Evolutionary conservation across 2,329 filamentous ascomycete genomes (phyloP).

Genomic region (Beauveria brongniartii): DNA sequence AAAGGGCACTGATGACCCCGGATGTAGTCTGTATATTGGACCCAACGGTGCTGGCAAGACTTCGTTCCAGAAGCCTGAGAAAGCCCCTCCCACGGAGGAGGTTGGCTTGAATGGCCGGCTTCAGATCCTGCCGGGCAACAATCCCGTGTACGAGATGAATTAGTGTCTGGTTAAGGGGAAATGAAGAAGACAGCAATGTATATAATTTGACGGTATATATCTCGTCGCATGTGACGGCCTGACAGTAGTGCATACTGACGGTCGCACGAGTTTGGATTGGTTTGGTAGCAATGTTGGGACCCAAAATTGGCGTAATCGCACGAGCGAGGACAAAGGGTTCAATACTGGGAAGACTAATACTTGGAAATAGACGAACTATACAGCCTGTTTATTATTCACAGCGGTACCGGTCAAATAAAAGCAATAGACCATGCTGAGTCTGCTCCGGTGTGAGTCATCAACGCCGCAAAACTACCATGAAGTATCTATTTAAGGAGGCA

Average conservation of each 20-base stretch:
- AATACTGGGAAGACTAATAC: neutral
- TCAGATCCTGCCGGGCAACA: constrained; percentile 19
- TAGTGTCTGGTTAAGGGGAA: no score
- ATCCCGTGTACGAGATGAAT: constrained; percentile 14
- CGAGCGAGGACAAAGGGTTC: neutral
- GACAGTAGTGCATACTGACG: no score
- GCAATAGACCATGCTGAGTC: neutral
- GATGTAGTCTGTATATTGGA: constrained; percentile 20
- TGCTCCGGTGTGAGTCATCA: neutral
- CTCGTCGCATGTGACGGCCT: neutral
- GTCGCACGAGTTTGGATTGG: no score
- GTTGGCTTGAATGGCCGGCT: constrained; percentile 19
- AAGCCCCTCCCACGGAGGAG: constrained; percentile 17
- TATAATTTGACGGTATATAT: neutral
- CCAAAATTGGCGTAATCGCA: neutral
- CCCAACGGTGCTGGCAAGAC: constrained; percentile 17
- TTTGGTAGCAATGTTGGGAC: no score
- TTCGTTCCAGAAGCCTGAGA: constrained; percentile 13
- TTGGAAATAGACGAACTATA: neutral
- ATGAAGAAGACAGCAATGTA: neutral
- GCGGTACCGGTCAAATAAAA: neutral
- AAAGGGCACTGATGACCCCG: constrained; percentile 15
- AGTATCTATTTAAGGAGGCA: neutral
- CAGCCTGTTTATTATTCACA: neutral
- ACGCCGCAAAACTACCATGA: neutral